Evolutionary conservation across 2,329 filamentous ascomycete species (phyloP).

Genomic region (Monilinia laxa): DNA sequence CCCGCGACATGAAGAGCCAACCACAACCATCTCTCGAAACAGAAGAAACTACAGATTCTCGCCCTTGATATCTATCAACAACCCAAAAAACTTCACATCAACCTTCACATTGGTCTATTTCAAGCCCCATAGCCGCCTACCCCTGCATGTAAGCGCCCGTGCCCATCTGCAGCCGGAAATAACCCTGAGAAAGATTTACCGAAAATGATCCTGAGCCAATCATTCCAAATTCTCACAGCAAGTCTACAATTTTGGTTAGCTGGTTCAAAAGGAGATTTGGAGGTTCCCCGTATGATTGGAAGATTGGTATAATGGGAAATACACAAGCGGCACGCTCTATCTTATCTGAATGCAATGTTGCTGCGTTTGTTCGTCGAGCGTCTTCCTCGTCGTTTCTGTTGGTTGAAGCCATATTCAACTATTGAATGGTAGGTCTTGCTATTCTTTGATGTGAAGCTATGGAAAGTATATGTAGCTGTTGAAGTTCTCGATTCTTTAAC

Average conservation of each 20-base stretch:
- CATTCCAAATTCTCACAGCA: background rate
- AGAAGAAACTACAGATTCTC: background rate
- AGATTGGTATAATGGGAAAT: background rate
- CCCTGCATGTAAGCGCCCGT: constrained; percentile 18
- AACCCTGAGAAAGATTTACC: constrained; percentile 3
- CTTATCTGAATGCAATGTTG: background rate
- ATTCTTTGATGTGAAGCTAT: background rate
- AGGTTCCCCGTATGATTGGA: background rate
- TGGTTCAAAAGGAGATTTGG: background rate
- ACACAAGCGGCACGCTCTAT: constrained; percentile 1
- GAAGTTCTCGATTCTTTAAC: background rate
- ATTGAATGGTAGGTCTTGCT: constrained; percentile 9
- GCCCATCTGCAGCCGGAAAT: background rate
- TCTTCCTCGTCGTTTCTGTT: constrained; percentile 13
- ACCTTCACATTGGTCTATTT: constrained; percentile 5
- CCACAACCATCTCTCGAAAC: background rate
- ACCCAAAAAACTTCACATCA: background rate
- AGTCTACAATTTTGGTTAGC: background rate
- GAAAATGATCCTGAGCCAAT: background rate
- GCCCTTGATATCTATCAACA: background rate
- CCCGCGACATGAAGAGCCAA: background rate
- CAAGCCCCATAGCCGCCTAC: constrained; percentile 2
- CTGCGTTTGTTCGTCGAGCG: constrained; percentile 6
- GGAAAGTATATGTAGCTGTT: constrained; percentile 16
- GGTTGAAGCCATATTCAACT: constrained; percentile 4